Evolutionary conservation across 1,139 yeast genomes (phyloP).

Genomic region (Diutina mesorugosa): DNA sequence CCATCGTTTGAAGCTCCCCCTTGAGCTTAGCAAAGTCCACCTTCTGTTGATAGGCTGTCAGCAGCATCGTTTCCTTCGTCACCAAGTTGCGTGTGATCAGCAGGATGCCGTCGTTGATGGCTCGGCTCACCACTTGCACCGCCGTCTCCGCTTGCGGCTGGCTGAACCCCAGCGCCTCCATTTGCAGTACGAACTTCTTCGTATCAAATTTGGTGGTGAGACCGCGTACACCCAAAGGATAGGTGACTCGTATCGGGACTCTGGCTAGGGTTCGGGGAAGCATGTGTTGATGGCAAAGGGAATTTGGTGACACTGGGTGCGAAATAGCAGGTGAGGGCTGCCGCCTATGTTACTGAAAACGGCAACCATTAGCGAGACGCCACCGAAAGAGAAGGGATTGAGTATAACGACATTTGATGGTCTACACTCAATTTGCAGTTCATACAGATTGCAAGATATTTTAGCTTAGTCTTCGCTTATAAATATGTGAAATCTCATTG

Average conservation of each 20-base stretch:
- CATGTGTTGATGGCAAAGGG: not conserved
- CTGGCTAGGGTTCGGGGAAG: not conserved
- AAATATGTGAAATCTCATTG: not conserved
- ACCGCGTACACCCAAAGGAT: not conserved
- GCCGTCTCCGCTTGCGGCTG: conserved; percentile 73
- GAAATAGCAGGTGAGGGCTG: not conserved
- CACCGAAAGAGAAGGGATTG: not conserved
- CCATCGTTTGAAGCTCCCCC: conserved; percentile 82
- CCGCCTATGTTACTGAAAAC: not conserved
- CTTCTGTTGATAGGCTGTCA: conserved; percentile 87
- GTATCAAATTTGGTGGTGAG: conserved; percentile 56
- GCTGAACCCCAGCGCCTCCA: conserved; percentile 52
- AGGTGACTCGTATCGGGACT: not conserved
- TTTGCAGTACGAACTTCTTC: conserved; percentile 55
- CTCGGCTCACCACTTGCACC: conserved; percentile 58
- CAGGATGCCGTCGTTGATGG: conserved; percentile 72
- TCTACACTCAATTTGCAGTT: no score
- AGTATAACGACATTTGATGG: no score
- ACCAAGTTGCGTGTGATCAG: conserved; percentile 69
- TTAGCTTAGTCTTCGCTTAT: not conserved
- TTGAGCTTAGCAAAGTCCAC: conserved; percentile 91
- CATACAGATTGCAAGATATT: no score
- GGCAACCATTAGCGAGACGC: not conserved
- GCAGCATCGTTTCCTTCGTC: conserved; percentile 66
- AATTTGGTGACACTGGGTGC: not conserved